A percentile compares a stretch with the other conserved stretches of the same genome.
Conservation (phyloP, 2,329 filamentous ascomycete species). For the Talaromyces sp. region DNA sequence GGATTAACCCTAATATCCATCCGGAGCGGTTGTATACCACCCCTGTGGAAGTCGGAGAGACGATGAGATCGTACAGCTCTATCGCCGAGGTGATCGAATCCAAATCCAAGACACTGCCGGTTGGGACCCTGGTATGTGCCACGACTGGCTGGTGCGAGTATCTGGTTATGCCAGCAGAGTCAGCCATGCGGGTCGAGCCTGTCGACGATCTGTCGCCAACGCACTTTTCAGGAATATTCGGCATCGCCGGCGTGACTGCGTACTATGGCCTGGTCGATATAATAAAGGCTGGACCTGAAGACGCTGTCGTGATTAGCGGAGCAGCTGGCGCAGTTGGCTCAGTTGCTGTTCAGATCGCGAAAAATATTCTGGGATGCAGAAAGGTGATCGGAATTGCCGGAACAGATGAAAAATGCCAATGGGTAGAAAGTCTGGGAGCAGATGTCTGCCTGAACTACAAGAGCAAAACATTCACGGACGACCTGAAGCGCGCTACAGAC, state of each 20-base stretch:
- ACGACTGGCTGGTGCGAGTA: conserved; percentile 39
- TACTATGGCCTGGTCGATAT: conserved; percentile 42
- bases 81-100: conserved; percentile 35
- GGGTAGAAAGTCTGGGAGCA: conserved; percentile 49
- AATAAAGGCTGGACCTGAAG: conserved; percentile 31
- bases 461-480: conserved; percentile 39
- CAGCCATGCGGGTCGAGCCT: conserved; percentile 22
- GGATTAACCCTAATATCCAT: conserved; percentile 40
- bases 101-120: conserved; percentile 21
- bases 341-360: conserved; percentile 51
- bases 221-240: conserved; percentile 43
- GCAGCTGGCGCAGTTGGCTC: conserved; percentile 46
- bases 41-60: conserved; percentile 37
- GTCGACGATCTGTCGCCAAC: conserved; percentile 35
- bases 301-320: conserved; percentile 43
- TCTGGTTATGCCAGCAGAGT: conserved; percentile 30
- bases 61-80: conserved; percentile 30
- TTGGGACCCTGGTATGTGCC: conserved; percentile 32
- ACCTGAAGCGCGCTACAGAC: conserved; percentile 43
- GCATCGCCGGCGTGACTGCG: conserved; percentile 31
- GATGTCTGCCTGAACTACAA: conserved; percentile 55
- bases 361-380: conserved; percentile 32
- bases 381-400: conserved; percentile 50
- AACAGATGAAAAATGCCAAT: conserved; percentile 47
- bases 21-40: conserved; percentile 42